Conservation (phyloP, 75 land plant genomes). For the Cupressus sempervirens region DNA sequence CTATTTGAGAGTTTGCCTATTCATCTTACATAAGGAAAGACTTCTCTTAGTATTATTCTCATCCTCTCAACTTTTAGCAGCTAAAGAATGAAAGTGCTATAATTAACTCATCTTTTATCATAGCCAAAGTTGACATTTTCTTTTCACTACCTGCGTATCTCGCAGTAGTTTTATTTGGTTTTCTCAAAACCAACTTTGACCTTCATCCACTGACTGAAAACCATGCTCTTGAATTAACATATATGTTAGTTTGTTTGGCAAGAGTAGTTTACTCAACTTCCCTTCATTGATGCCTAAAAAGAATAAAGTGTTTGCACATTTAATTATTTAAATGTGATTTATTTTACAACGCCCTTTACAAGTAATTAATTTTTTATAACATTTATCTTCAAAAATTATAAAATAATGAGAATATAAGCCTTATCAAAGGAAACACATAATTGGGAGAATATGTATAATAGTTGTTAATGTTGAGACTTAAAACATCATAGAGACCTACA, state of each 20-base stretch:
- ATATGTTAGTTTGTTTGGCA: background rate
- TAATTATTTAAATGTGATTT: background rate
- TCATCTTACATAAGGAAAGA: background rate
- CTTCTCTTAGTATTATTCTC: background rate
- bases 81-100: background rate
- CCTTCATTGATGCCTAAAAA: background rate
- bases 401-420: too few relatives aligned
- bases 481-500: background rate
- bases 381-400: too few relatives aligned
- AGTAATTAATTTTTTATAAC: background rate
- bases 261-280: background rate
- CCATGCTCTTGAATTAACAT: background rate
- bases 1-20: background rate
- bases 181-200: background rate
- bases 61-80: background rate
- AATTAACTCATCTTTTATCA: background rate
- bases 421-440: background rate
- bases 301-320: background rate
- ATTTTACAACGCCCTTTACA: background rate
- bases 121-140: background rate
- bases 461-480: background rate
- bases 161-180: background rate
- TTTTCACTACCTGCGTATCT: background rate
- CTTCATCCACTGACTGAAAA: background rate
- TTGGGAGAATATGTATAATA: background rate